Conservation (phyloP, 768 basidiomycete species). For the Lentinula detonsa region DNA sequence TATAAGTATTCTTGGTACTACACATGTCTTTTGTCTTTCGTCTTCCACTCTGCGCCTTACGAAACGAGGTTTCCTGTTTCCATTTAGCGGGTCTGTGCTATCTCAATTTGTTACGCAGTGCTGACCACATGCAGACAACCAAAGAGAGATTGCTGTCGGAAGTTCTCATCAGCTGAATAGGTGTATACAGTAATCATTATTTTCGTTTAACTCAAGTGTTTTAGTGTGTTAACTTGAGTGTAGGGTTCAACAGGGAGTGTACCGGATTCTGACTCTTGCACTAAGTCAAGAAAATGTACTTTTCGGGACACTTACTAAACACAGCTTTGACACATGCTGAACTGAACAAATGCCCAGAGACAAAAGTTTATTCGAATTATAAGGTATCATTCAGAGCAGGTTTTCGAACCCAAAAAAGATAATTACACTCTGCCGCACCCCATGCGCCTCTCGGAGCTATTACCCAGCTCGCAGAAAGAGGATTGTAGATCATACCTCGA, state of each 20-base stretch:
- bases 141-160: no score
- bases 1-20: no score
- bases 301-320: not conserved
- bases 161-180: not conserved
- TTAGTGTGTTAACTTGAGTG: no score
- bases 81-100: not conserved
- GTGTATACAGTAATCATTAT: no score
- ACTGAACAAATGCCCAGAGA: no score
- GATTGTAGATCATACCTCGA: constrained; percentile 74
- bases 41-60: no score
- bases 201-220: not conserved
- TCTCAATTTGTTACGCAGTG: not conserved
- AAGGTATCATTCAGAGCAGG: constrained; percentile 25
- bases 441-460: constrained; percentile 56
- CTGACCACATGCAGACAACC: not conserved
- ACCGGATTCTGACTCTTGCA: no score
- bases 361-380: not conserved
- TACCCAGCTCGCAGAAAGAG: constrained; percentile 62
- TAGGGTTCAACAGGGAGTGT: no score
- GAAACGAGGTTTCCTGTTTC: not conserved
- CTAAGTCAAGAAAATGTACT: not conserved
- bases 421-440: constrained; percentile 56
- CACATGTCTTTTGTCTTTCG: no score
- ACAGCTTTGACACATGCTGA: not conserved
- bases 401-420: constrained; percentile 84